Conservation (phyloP, 345 rosid genomes). For the Corchorus olitorius region DNA sequence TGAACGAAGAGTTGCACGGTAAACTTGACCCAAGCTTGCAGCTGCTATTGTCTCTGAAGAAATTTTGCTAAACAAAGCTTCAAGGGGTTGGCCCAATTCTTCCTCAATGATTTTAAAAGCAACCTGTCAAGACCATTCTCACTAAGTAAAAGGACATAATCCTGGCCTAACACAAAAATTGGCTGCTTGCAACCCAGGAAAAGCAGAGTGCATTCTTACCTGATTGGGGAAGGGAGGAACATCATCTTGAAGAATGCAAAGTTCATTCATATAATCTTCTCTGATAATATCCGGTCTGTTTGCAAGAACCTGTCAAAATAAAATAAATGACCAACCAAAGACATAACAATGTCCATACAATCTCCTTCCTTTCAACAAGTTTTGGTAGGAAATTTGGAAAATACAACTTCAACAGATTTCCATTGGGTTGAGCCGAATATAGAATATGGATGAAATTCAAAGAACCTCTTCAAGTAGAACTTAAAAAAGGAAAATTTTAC, state of each 20-base stretch:
- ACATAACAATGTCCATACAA: too few species aligned
- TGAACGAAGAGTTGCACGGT: constrained; percentile 84
- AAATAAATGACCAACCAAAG: neutral
- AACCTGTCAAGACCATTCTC: constrained; percentile 48
- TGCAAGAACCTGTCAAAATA: constrained; percentile 70
- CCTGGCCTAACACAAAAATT: neutral
- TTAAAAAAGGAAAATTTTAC: neutral
- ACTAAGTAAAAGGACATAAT: constrained; percentile 24
- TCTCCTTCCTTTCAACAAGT: neutral
- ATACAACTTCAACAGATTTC: neutral
- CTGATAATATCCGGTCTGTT: constrained; percentile 94
- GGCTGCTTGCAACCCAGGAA: neutral
- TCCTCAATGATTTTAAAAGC: constrained; percentile 92
- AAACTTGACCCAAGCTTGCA: constrained; percentile 97
- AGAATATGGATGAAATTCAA: neutral
- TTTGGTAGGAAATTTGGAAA: neutral
- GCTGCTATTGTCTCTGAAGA: constrained; percentile 89
- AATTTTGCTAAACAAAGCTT: constrained; percentile 83
- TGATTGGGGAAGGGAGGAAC: constrained; percentile 95
- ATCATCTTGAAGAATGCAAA: constrained; percentile 96
- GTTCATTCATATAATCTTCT: constrained; percentile 98
- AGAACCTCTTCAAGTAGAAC: neutral
- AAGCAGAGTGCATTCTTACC: constrained; percentile 38
- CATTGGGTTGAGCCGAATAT: neutral
- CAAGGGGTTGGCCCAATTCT: constrained; percentile 89